Percentiles rank a stretch among this genome's conserved stretches.
Conservation (phyloP, 2,329 filamentous ascomycete species). For the Hymenoscyphus occultus region DNA sequence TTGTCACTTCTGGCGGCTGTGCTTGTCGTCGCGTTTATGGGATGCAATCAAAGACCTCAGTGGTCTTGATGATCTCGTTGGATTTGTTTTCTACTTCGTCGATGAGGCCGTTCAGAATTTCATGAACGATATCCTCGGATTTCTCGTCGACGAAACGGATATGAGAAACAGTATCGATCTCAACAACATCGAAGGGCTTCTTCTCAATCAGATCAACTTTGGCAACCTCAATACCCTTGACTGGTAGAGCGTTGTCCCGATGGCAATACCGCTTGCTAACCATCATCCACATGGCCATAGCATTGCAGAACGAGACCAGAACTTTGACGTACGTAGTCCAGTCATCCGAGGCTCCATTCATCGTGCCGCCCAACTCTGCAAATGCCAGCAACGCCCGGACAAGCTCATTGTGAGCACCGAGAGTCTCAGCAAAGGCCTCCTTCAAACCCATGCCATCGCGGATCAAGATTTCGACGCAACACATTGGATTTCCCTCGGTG, state of each 20-base stretch:
- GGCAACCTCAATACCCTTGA: neutral
- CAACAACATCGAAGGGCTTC: neutral
- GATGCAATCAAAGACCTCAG: neutral
- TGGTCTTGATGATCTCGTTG: neutral
- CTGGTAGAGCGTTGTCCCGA: neutral
- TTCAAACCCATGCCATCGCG: conserved; percentile 4
- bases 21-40: neutral
- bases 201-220: neutral
- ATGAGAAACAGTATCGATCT: neutral
- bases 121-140: neutral
- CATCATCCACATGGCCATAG: conserved; percentile 12
- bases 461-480: conserved; percentile 11
- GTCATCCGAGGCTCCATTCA: neutral
- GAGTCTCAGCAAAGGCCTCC: conserved; percentile 5
- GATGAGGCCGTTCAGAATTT: neutral
- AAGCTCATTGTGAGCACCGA: conserved; percentile 5
- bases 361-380: neutral
- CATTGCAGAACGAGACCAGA: neutral
- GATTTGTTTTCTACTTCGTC: neutral
- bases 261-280: conserved; percentile 6
- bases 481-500: conserved; percentile 10
- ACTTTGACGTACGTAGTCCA: conserved; percentile 8
- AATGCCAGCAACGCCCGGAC: conserved; percentile 6
- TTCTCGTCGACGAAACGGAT: neutral
- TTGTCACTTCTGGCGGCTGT: neutral